A percentile compares a stretch with the other conserved stretches of the same genome.
phyloP scores from a whole-genome alignment of 2,329 filamentous ascomycete genomes.

The Sporothrix humicola region DNA sequence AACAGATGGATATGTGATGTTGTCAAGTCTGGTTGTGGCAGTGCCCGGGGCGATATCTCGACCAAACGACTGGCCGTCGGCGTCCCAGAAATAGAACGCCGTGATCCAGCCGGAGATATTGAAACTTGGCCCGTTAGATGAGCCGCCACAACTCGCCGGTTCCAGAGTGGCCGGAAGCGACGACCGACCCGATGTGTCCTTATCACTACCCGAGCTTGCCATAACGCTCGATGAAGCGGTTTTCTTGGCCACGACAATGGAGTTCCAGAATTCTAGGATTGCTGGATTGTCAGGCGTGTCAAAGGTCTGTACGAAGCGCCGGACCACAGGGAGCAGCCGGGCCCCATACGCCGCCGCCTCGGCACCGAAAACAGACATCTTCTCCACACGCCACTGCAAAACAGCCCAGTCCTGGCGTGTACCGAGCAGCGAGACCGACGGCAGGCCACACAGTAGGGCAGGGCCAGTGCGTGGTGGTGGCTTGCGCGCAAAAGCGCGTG shows the following conservation, averaged over 20 bases:
- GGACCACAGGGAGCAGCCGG: conserved; percentile 53
- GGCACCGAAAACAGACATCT: conserved; percentile 51
- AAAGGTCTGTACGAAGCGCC: conserved; percentile 53
- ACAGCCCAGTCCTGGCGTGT: conserved; percentile 48
- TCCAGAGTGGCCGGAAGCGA: not conserved
- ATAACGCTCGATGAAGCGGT: not conserved
- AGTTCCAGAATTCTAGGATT: conserved; percentile 51
- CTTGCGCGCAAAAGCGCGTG: conserved; percentile 47
- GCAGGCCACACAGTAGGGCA: conserved; percentile 50
- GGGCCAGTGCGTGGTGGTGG: conserved; percentile 34
- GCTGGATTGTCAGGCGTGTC: conserved; percentile 47
- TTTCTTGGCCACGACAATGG: conserved; percentile 48
- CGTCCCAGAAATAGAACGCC: conserved; percentile 54
- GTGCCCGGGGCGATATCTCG: not conserved
- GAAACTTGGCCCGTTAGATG: conserved; percentile 42
- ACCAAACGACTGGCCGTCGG: conserved; percentile 44
- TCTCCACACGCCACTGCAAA: conserved; percentile 51
- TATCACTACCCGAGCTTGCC: not conserved
- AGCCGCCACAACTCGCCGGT: conserved; percentile 38
- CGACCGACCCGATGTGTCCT: not conserved
- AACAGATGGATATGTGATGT: conserved; percentile 42
- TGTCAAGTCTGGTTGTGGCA: conserved; percentile 29
- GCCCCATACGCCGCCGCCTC: conserved; percentile 50
- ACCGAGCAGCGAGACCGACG: conserved; percentile 51
- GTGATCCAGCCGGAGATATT: conserved; percentile 56